Evolutionary conservation across 2,329 filamentous ascomycete genomes (phyloP).

Genomic region (Exserohilum rostratum): DNA sequence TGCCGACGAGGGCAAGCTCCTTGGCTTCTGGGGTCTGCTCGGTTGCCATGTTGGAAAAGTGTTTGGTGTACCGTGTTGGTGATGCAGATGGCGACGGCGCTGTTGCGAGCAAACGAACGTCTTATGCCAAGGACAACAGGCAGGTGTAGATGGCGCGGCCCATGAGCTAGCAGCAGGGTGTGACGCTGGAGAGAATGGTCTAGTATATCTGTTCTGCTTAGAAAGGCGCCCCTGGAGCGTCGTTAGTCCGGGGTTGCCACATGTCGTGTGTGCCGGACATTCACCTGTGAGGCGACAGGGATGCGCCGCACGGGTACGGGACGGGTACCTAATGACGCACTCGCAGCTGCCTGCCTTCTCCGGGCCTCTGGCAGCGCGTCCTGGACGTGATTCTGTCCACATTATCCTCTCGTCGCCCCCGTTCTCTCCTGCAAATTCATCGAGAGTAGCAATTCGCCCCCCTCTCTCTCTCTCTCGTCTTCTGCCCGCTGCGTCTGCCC

Average conservation of each 20-base stretch:
- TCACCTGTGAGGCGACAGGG: slow-evolving; percentile 31
- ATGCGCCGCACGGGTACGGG: slow-evolving; percentile 21
- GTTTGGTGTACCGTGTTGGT: slow-evolving; percentile 2
- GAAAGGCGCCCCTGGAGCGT: slow-evolving; percentile 17
- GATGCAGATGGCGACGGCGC: neutral
- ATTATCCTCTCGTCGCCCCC: slow-evolving; percentile 20
- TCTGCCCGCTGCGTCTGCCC: neutral
- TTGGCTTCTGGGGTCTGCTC: slow-evolving; percentile 61
- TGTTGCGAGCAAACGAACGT: slow-evolving; percentile 1
- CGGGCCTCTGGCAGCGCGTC: slow-evolving; percentile 26
- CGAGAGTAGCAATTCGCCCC: neutral
- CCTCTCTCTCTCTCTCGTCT: neutral
- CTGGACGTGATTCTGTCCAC: slow-evolving; percentile 31
- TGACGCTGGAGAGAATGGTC: slow-evolving; percentile 4
- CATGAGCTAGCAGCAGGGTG: slow-evolving; percentile 14
- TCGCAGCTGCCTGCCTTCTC: slow-evolving; percentile 25
- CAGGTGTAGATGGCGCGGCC: slow-evolving; percentile 28
- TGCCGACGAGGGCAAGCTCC: slow-evolving; percentile 82
- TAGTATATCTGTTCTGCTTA: slow-evolving; percentile 16
- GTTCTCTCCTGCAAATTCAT: neutral
- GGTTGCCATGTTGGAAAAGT: slow-evolving; percentile 38
- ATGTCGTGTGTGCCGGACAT: slow-evolving; percentile 26
- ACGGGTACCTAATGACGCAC: slow-evolving; percentile 28
- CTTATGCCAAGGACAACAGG: slow-evolving; percentile 30
- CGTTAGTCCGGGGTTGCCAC: slow-evolving; percentile 29